Evolutionary conservation across 805 yeast species (phyloP), one percentile per base, ranked within the genome.

Genomic region (Kazachstania kunashirensis): DNA sequence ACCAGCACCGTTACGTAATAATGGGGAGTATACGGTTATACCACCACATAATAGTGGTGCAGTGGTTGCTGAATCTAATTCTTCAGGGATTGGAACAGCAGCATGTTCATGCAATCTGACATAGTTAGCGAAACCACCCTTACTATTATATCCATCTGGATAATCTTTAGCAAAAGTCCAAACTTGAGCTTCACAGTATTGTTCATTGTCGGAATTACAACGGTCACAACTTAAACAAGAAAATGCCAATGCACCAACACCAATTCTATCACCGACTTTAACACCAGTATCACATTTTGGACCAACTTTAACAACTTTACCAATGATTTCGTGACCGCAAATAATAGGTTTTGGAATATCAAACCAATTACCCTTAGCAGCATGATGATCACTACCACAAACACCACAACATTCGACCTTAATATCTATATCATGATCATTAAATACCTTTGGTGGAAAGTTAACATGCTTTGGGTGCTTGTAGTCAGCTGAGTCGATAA

Each of bases 41-140:
- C 89, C 89, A 38, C 84, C 89, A 65, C 89, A 81, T 63, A 79
- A 61, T 61, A 81, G 62, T 36, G 88, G 86, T 4, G 85, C 86
- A 20, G 75, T 84, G 19, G 66, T 61, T 24, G 66, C 71, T 31
- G 73, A 63, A 25, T 70, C 64, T 29, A 77, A 49, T 12, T 47
- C 56, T 11, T 71, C 72, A 31, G 89, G 88, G 40, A 80, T 70
- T 32, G 74, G 75, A 62, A 80, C 68, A 3, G 69, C 79, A 53
- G 75, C 75, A 40, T 68, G 66, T 55, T 77, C 81, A 55, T 75
- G 70, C 34, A 76, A 75, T 45, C 84, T 70, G 29, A 77, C 67
- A 57, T 75, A 75, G 31, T 75, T 68, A n/a, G 84, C 68, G 57
- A 77, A 77, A 13, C 88, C 86, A 60, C 85, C 84, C 49, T 73